Evolutionary conservation across 2,329 filamentous ascomycete species (phyloP).

Genomic region (Xylariomycetidae sp.): DNA sequence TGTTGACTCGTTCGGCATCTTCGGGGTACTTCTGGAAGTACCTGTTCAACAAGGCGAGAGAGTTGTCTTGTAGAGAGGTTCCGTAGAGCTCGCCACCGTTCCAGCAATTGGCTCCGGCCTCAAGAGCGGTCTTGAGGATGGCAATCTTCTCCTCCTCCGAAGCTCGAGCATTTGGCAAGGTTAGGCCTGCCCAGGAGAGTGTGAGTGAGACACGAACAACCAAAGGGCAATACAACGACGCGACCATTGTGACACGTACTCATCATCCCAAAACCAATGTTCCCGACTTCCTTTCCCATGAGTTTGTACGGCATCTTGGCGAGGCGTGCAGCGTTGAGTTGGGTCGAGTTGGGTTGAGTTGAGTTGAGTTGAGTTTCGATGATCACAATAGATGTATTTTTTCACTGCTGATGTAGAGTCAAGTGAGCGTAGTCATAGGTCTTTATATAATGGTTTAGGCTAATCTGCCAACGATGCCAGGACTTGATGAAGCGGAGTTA

Average conservation of each 20-base stretch:
- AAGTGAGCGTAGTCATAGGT: no score
- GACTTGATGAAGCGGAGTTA: no score
- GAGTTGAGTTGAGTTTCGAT: no score
- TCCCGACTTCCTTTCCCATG: slow-evolving; percentile 9
- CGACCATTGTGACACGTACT: slow-evolving; percentile 5
- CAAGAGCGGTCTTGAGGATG: slow-evolving; percentile 38
- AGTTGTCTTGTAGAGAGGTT: slow-evolving; percentile 35
- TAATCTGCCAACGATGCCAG: no score
- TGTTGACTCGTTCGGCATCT: slow-evolving; percentile 43
- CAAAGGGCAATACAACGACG: no score
- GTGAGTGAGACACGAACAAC: no score
- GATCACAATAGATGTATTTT: no score
- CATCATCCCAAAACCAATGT: slow-evolving; percentile 27
- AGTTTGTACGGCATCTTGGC: slow-evolving; percentile 10
- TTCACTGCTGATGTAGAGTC: no score
- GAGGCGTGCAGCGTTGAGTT: neutral
- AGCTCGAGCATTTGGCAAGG: no score
- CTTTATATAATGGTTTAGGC: no score
- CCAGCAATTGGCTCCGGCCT: slow-evolving; percentile 31
- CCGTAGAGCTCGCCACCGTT: slow-evolving; percentile 50
- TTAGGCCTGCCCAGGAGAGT: slow-evolving; percentile 25
- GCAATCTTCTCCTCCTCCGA: slow-evolving; percentile 32
- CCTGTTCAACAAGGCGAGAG: slow-evolving; percentile 40
- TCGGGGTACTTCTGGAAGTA: slow-evolving; percentile 49
- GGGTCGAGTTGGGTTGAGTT: no score